Conservation (phyloP, 352 stramenopile genomes). For the Sclerospora graminicola region DNA sequence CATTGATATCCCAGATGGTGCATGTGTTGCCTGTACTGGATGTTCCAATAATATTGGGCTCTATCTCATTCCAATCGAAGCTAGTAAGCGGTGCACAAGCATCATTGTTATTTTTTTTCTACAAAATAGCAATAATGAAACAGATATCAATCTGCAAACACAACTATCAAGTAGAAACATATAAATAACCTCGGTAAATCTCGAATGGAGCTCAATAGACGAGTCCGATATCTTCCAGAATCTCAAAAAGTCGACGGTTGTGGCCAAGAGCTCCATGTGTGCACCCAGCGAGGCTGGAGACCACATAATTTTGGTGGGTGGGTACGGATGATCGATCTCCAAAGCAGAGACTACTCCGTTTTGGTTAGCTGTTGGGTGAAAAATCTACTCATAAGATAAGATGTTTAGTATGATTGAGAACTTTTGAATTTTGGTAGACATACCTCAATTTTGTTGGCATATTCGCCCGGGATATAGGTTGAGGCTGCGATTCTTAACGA, state of each 20-base stretch:
- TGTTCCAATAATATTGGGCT: slow-evolving; percentile 93
- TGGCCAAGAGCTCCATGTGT: slow-evolving; percentile 61
- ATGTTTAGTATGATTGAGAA: neutral
- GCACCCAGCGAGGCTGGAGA: slow-evolving; percentile 42
- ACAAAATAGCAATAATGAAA: slow-evolving; percentile 1
- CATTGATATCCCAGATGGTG: slow-evolving; percentile 98
- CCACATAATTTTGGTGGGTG: slow-evolving; percentile 84
- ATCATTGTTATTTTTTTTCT: slow-evolving; percentile 63
- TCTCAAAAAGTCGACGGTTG: slow-evolving; percentile 75
- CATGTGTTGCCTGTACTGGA: slow-evolving; percentile 96
- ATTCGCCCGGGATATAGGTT: slow-evolving; percentile 76
- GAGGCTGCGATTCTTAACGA: slow-evolving; percentile 58
- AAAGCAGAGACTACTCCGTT: slow-evolving; percentile 46
- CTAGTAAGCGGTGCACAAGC: slow-evolving; percentile 94
- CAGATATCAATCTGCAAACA: neutral
- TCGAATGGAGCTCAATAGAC: slow-evolving; percentile 64
- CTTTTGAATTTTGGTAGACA: too few species aligned
- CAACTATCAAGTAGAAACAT: neutral
- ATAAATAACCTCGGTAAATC: slow-evolving; percentile 48
- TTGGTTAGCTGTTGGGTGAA: slow-evolving; percentile 43
- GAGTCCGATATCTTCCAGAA: slow-evolving; percentile 69
- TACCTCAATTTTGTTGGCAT: slow-evolving; percentile 85
- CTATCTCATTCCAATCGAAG: slow-evolving; percentile 97
- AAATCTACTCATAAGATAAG: slow-evolving; percentile 27
- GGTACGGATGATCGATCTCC: slow-evolving; percentile 80